These are phyloP conservation scores for Chrysosporium queenslandicum DNA, from an alignment of 2,329 filamentous ascomycete genomes.

Conservation along the genomic window DNA sequence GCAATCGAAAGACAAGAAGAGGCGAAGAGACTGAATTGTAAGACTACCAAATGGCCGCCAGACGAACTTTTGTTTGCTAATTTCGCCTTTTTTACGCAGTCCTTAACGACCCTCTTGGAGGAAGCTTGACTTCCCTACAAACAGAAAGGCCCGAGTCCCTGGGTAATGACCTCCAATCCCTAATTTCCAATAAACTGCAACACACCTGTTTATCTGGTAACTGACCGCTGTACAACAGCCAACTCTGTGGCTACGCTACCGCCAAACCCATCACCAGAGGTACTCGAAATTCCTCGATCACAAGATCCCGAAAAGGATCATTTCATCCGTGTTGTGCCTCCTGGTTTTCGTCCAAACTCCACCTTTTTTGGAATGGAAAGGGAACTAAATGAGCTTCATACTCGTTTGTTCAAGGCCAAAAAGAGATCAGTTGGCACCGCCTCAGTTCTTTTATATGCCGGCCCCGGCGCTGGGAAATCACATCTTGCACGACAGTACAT, in stretches of 20 bases:
- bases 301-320: slow-evolving; percentile 11
- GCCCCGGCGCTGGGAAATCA: slow-evolving; percentile 59
- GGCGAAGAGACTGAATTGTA: slow-evolving; percentile 30
- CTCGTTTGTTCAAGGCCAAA: slow-evolving; percentile 49
- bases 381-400: slow-evolving; percentile 50
- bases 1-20: slow-evolving; percentile 30
- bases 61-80: not conserved
- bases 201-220: not conserved
- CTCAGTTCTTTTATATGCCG: slow-evolving; percentile 54
- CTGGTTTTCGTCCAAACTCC: slow-evolving; percentile 53
- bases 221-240: not conserved
- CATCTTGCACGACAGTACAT: slow-evolving; percentile 60
- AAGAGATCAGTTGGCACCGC: slow-evolving; percentile 50
- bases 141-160: slow-evolving; percentile 11
- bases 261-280: slow-evolving; percentile 4
- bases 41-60: slow-evolving; percentile 12
- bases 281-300: slow-evolving; percentile 4
- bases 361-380: slow-evolving; percentile 52
- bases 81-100: not conserved
- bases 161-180: not conserved
- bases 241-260: slow-evolving; percentile 2
- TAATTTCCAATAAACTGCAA: not conserved
- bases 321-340: slow-evolving; percentile 38
- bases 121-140: slow-evolving; percentile 4
- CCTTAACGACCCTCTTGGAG: slow-evolving; percentile 1